Conservation (phyloP, 1,284 basidiomycete species). For the Apiotrichum laibachii region DNA sequence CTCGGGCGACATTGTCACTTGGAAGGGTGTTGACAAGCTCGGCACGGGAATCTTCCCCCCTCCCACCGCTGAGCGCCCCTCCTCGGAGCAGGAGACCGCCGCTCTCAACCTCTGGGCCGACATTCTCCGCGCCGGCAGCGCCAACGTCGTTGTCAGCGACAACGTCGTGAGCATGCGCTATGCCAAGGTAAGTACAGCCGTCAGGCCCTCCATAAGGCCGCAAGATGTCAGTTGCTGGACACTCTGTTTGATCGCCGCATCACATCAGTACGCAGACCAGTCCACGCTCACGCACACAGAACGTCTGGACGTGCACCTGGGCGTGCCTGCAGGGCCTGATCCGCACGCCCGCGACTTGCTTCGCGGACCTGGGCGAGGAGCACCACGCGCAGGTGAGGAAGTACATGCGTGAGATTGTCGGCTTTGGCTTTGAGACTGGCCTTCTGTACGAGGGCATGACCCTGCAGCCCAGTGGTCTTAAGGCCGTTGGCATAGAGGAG, state of each 20-base stretch:
- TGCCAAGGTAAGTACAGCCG: slow-evolving; percentile 26
- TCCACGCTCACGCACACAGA: slow-evolving; percentile 26
- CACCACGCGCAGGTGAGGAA: slow-evolving; percentile 31
- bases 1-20: slow-evolving; percentile 34
- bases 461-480: slow-evolving; percentile 28
- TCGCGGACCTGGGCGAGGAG: slow-evolving; percentile 24
- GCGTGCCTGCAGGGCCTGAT: slow-evolving; percentile 41
- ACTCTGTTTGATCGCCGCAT: no score
- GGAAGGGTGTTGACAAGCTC: slow-evolving; percentile 37
- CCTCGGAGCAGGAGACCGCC: slow-evolving; percentile 18
- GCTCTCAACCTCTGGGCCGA: slow-evolving; percentile 29
- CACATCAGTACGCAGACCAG: no score
- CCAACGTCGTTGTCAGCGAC: slow-evolving; percentile 25
- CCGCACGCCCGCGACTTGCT: slow-evolving; percentile 33
- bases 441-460: slow-evolving; percentile 39
- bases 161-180: slow-evolving; percentile 38
- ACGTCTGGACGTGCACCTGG: slow-evolving; percentile 47
- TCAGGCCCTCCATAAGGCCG: no score
- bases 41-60: slow-evolving; percentile 43
- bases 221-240: no score
- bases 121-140: slow-evolving; percentile 29
- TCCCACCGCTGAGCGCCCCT: slow-evolving; percentile 12
- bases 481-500: slow-evolving; percentile 23
- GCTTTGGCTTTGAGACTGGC: slow-evolving; percentile 37
- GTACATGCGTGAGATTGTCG: slow-evolving; percentile 43